These are phyloP conservation scores for Gastrolobium villosum DNA, from an alignment of 306 rosid species.

Conservation along the genomic window DNA sequence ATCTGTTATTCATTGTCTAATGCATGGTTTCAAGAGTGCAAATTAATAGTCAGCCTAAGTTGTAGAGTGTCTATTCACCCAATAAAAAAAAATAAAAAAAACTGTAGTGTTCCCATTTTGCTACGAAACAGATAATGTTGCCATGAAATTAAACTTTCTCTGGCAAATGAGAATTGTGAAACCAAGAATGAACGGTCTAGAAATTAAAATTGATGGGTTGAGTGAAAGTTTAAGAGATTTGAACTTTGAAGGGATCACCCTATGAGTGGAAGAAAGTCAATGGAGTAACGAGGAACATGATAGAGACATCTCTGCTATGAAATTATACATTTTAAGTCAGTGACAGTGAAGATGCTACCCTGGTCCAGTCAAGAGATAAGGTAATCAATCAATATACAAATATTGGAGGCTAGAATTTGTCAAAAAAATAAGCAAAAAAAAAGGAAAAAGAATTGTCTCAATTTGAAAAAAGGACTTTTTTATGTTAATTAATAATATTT, in stretches of 20 bases:
- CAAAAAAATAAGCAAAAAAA: too few relatives aligned
- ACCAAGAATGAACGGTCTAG: conserved; percentile 23
- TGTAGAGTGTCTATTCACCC: background rate
- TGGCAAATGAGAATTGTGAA: background rate
- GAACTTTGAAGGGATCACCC: conserved; percentile 19
- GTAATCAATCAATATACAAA: background rate
- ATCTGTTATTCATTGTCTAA: background rate
- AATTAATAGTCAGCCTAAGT: background rate
- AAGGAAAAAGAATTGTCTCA: too few relatives aligned
- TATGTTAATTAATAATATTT: too few relatives aligned
- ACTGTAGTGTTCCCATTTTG: background rate
- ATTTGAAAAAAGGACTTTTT: too few relatives aligned
- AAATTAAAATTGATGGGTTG: conserved; percentile 34
- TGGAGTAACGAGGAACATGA: conserved; percentile 37
- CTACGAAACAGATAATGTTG: background rate
- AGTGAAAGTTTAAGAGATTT: background rate
- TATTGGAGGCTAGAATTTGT: too few relatives aligned
- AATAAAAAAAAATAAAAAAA: too few relatives aligned
- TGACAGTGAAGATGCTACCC: conserved; percentile 27
- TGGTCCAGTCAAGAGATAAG: background rate
- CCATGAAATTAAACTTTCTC: too few relatives aligned
- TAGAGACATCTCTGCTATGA: conserved; percentile 25
- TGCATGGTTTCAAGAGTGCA: background rate
- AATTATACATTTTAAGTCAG: conserved; percentile 28
- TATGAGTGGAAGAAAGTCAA: conserved; percentile 38